Conservation (phyloP, 1,284 basidiomycete species). For the Apiotrichum porosum region DNA sequence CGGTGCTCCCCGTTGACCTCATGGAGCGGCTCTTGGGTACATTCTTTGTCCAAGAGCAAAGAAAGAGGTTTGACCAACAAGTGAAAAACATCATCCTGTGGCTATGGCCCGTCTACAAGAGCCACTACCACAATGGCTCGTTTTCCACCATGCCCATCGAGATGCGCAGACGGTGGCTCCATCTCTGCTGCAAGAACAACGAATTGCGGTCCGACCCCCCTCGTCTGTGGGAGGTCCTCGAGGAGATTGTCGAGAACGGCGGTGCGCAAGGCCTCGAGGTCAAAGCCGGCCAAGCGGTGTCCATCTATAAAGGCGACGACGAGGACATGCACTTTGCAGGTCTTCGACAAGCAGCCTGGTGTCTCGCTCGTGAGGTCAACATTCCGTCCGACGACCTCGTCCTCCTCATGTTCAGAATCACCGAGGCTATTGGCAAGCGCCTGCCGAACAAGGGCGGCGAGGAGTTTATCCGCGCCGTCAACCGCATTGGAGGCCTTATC, state of each 20-base stretch:
- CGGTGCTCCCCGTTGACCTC: slow-evolving; percentile 4
- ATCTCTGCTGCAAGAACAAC: too few species aligned
- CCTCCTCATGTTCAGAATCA: not conserved
- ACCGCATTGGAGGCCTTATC: not conserved
- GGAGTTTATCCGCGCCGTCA: not conserved
- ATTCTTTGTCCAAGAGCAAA: too few species aligned
- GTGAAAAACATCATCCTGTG: too few species aligned
- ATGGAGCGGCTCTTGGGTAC: too few species aligned
- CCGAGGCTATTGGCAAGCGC: too few species aligned
- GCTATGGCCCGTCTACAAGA: too few species aligned
- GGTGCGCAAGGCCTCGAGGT: slow-evolving; percentile 14
- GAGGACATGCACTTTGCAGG: not conserved
- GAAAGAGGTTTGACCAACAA: too few species aligned
- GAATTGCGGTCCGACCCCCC: too few species aligned
- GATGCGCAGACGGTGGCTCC: slow-evolving; percentile 9
- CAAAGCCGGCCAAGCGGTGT: not conserved
- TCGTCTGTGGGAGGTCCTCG: slow-evolving; percentile 3
- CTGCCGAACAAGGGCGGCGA: not conserved
- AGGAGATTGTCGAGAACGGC: slow-evolving; percentile 20
- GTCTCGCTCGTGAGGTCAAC: slow-evolving; percentile 11
- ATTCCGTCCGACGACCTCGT: not conserved
- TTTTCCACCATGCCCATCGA: not conserved
- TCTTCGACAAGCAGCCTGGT: slow-evolving; percentile 16
- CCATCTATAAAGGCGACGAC: slow-evolving; percentile 2
- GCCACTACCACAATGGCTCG: not conserved